phyloP scores from a whole-genome alignment of 257 asterid genomes.

The Vinca minor region DNA sequence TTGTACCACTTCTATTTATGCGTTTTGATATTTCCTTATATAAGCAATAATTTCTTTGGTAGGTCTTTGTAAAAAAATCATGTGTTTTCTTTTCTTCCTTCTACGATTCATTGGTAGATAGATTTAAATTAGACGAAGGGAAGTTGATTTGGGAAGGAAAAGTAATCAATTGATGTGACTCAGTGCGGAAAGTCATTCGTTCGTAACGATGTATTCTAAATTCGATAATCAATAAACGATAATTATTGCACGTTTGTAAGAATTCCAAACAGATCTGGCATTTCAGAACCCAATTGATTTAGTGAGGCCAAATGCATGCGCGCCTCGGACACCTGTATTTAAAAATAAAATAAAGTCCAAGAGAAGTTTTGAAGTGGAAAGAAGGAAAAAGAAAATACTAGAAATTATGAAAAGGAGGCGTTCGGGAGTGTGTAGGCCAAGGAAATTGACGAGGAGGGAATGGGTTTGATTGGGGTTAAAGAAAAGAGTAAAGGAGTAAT shows the following conservation, averaged over 20 bases:
- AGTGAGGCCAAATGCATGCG: too few relatives aligned
- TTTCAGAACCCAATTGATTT: too few relatives aligned
- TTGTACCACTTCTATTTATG: conserved; percentile 17
- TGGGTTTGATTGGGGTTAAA: too few relatives aligned
- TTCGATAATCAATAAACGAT: too few relatives aligned
- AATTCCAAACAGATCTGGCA: too few relatives aligned
- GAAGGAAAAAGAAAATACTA: background rate
- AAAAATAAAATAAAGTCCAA: background rate
- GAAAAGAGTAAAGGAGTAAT: too few relatives aligned
- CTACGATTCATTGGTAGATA: too few relatives aligned
- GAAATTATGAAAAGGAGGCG: conserved; percentile 2
- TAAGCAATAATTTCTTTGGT: conserved; percentile 8
- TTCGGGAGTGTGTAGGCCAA: conserved; percentile 1
- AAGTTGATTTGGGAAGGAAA: conserved; percentile 5
- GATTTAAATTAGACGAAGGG: background rate
- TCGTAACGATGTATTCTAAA: too few relatives aligned
- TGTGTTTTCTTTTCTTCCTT: too few relatives aligned
- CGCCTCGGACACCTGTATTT: background rate
- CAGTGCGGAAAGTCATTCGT: too few relatives aligned
- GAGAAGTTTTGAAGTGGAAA: background rate
- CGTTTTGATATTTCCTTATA: conserved; percentile 11
- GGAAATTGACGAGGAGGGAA: conserved; percentile 5
- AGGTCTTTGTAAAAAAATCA: conserved; percentile 14
- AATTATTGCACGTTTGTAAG: too few relatives aligned
- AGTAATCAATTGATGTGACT: too few relatives aligned